Percentiles rank a stretch among this genome's conserved stretches.
phyloP scores from a whole-genome alignment of 257 asterid species.

The Cordia subcordata region DNA sequence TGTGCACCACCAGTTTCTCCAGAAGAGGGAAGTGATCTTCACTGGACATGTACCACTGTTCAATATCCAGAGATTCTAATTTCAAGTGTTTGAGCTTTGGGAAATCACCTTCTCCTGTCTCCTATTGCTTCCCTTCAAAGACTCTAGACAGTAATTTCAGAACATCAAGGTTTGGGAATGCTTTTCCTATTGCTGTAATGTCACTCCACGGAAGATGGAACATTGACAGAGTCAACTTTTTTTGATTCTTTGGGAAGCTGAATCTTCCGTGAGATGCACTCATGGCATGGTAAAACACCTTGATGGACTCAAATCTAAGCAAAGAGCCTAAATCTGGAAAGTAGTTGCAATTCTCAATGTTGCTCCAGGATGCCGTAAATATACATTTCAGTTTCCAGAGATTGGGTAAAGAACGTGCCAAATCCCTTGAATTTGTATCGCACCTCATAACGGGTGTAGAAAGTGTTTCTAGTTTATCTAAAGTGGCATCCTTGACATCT shows the following conservation, averaged over 20 bases:
- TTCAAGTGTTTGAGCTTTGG: constrained; percentile 3
- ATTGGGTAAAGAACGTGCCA: background rate
- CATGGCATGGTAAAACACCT: background rate
- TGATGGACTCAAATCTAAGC: background rate
- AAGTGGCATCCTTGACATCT: background rate
- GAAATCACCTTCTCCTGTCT: constrained; percentile 5
- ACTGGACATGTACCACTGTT: constrained; percentile 6
- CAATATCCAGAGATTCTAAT: background rate
- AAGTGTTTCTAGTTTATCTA: background rate
- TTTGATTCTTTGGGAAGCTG: background rate
- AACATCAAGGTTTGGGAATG: constrained; percentile 3
- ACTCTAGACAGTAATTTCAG: constrained; percentile 1
- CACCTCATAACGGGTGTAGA: background rate
- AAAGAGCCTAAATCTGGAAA: background rate
- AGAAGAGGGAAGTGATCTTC: constrained; percentile 16
- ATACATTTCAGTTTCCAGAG: background rate
- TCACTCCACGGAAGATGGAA: constrained; percentile 7
- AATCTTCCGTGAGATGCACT: background rate
- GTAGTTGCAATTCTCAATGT: background rate
- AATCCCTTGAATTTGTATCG: background rate
- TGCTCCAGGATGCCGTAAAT: too few relatives aligned
- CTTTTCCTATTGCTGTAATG: constrained; percentile 2
- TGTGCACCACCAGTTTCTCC: constrained; percentile 4
- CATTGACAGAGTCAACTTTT: constrained; percentile 2
- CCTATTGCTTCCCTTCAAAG: constrained; percentile 8